A percentile compares a stretch with the other conserved stretches of the same genome.
These are phyloP conservation scores for Quillaja saponaria DNA, from an alignment of 306 rosid genomes.

Conservation along the genomic window DNA sequence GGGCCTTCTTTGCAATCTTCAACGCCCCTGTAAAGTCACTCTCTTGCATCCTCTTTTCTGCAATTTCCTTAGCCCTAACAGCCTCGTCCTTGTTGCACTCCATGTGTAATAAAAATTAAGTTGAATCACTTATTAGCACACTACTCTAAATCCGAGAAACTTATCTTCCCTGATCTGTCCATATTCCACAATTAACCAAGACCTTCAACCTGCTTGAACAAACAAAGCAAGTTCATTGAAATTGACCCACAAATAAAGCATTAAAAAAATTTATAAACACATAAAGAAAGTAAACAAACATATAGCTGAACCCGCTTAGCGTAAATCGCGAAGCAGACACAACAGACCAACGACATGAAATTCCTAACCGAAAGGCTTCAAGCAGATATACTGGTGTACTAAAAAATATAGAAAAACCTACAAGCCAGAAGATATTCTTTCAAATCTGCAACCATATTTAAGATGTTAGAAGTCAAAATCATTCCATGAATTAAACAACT, in stretches of 20 bases:
- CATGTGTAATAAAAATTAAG: slow-evolving; percentile 52
- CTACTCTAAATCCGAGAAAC: slow-evolving; percentile 10
- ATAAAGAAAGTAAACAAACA: slow-evolving; percentile 20
- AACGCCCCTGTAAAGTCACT: slow-evolving; percentile 69
- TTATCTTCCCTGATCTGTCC: slow-evolving; percentile 11
- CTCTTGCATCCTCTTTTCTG: slow-evolving; percentile 58
- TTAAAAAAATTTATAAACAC: neutral
- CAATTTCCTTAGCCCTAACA: slow-evolving; percentile 64
- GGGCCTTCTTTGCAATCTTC: slow-evolving; percentile 72
- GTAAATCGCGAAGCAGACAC: no score
- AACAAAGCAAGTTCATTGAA: slow-evolving; percentile 18
- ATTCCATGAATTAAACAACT: neutral
- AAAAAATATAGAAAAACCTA: no score
- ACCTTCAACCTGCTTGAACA: slow-evolving; percentile 41
- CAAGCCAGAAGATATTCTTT: slow-evolving; percentile 1
- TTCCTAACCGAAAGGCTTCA: neutral
- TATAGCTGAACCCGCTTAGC: no score
- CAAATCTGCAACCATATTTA: neutral
- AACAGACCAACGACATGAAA: neutral
- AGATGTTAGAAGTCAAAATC: neutral
- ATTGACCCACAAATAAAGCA: slow-evolving; percentile 26
- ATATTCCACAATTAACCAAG: slow-evolving; percentile 18
- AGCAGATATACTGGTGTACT: neutral
- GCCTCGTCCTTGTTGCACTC: slow-evolving; percentile 98
- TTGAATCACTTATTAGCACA: slow-evolving; percentile 27